phyloP scores from a whole-genome alignment of 345 rosid species.

The Eucalyptus sideroxylon region DNA sequence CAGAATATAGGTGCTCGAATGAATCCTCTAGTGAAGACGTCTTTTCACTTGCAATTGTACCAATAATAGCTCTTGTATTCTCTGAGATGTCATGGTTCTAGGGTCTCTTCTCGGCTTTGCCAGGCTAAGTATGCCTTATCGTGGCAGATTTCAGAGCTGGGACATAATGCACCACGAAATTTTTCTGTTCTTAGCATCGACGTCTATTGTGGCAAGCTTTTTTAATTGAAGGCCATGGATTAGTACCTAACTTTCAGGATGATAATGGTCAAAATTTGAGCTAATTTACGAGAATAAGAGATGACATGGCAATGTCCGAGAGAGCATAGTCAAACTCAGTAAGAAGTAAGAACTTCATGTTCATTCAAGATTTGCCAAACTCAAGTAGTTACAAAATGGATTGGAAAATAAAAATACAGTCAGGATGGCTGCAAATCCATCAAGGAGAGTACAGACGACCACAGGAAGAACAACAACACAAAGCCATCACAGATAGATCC shows the following conservation, averaged over 20 bases:
- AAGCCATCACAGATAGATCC: not conserved
- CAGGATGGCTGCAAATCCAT: not conserved
- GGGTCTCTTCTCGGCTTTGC: not conserved
- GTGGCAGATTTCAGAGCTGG: not conserved
- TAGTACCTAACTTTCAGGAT: not conserved
- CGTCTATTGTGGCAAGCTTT: not conserved
- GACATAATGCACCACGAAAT: not conserved
- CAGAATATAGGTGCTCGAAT: not conserved
- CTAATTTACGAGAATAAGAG: not conserved
- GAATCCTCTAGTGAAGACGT: not conserved
- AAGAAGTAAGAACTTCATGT: not conserved
- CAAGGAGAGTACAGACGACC: not conserved
- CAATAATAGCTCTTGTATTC: not conserved
- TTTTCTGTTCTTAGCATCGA: not conserved
- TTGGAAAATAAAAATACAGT: not conserved
- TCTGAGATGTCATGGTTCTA: not conserved
- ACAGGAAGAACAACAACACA: not conserved
- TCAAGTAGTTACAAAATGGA: not conserved
- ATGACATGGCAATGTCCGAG: not conserved
- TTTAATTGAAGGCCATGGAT: not conserved
- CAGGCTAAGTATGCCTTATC: not conserved
- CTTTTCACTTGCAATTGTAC: not conserved
- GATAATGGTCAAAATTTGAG: not conserved
- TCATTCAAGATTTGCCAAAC: not conserved
- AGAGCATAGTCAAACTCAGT: not conserved